These are phyloP conservation scores for Prunus armeniaca DNA, from an alignment of 306 rosid species.

Conservation along the genomic window DNA sequence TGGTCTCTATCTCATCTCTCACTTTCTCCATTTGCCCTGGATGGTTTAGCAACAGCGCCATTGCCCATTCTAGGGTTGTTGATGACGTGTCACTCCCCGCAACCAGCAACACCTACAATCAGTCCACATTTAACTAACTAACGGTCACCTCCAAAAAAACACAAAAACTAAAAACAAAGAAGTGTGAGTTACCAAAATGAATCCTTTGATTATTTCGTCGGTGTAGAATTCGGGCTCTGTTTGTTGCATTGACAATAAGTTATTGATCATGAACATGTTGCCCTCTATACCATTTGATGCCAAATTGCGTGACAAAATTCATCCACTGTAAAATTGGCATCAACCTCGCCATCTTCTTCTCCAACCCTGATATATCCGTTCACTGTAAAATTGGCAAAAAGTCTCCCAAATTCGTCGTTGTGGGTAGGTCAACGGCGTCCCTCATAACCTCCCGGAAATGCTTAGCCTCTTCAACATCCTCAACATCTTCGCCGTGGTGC, in stretches of 20 bases:
- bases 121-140: background rate
- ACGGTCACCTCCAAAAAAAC: background rate
- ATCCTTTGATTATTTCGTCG: slow-evolving; percentile 15
- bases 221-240: slow-evolving; percentile 15
- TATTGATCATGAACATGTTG: background rate
- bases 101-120: slow-evolving; percentile 5
- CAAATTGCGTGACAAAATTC: background rate
- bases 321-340: no score
- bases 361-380: slow-evolving; percentile 3
- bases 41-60: slow-evolving; percentile 28
- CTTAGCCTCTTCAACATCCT: slow-evolving; percentile 1
- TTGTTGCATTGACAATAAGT: slow-evolving; percentile 5
- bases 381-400: slow-evolving; percentile 14
- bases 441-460: slow-evolving; percentile 10
- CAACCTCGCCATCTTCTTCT: slow-evolving; percentile 23
- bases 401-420: slow-evolving; percentile 1
- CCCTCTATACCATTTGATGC: background rate
- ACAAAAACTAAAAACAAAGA: background rate
- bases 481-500: slow-evolving; percentile 6
- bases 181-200: slow-evolving; percentile 9
- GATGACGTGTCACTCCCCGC: slow-evolving; percentile 25
- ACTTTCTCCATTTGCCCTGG: slow-evolving; percentile 15
- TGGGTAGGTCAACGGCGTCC: background rate
- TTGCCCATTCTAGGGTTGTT: slow-evolving; percentile 23
- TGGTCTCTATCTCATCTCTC: slow-evolving; percentile 14